Percentiles rank a stretch among this genome's conserved stretches.
Evolutionary conservation across 2,329 filamentous ascomycete genomes (phyloP).

Genomic region (Cytospora leucostoma): DNA sequence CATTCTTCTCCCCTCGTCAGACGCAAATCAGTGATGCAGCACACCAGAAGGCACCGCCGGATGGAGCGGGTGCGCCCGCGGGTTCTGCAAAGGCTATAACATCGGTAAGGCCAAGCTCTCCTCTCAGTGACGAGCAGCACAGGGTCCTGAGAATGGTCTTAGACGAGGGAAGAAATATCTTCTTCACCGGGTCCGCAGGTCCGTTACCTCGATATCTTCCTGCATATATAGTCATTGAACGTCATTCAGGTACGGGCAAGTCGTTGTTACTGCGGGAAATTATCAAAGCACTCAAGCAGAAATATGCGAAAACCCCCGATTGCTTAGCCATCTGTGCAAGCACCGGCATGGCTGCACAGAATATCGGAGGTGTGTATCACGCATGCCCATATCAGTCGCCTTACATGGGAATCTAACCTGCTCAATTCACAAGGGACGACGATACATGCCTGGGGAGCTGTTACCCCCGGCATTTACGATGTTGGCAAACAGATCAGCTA

Average conservation of each 20-base stretch:
- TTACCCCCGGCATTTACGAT: conserved; percentile 72
- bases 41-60: too few species aligned
- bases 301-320: conserved; percentile 63
- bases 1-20: conserved; percentile 9
- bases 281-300: conserved; percentile 64
- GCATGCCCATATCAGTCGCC: accelerated
- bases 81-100: too few species aligned
- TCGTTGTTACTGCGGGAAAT: conserved; percentile 73
- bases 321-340: conserved; percentile 73
- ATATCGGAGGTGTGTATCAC: conserved; percentile 59
- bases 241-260: conserved; percentile 65
- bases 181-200: conserved; percentile 70
- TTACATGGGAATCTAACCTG: background rate
- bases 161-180: conserved; percentile 68
- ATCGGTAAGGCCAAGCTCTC: background rate
- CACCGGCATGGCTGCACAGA: conserved; percentile 73
- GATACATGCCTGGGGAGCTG: conserved; percentile 72
- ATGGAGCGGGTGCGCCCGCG: background rate
- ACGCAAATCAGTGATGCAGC: too few species aligned
- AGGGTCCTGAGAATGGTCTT: conserved; percentile 67
- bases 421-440: conserved; percentile 50
- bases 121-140: conserved; percentile 69
- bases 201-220: background rate
- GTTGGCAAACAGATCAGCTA: conserved; percentile 70
- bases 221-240: background rate